Evolutionary conservation across 2,329 filamentous ascomycete genomes (phyloP), one percentile per base, ranked within the genome.

Genomic region (Thielaviopsis euricoi): DNA sequence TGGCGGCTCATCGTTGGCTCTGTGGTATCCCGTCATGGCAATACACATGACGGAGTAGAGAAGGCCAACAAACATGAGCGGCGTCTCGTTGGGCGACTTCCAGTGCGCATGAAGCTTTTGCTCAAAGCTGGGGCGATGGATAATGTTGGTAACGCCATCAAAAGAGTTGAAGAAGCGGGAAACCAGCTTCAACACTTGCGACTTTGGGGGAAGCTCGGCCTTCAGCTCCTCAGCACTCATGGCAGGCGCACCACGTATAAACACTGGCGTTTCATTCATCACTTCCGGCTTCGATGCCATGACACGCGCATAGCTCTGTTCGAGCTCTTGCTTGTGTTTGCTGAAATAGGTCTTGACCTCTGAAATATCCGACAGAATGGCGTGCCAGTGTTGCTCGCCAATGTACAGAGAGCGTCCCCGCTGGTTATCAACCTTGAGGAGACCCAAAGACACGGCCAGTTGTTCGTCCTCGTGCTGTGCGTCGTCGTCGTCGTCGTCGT

Each of bases 331-430:
- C 69, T 93, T 94, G 71, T 96, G 89, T 40, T 78, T 81, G 19
- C 73, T 72, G 65, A 95, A 97, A 71, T 93, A 96, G 64, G 85
- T 90, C 67, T 91, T 95, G 25, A 98, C 91, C 72, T 98, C 93
- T 10, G 87, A 77, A 62, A 98, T 93, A 69, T 90, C 87, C 64
- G 81, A 77, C 57, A 94, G 72, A 56, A 94, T 81, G 46, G 84
- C 81, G 64, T 87, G 84, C 88, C 89, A 94, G 69, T 93, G 86
- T 58, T 87, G 84, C 63, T 89, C 85, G 58, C 87, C 89, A 61
- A 91, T 74, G 67, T 93, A 94, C 71, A 87, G 81, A 23, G 85
- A 85, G 68, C 89, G 89, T 58, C 81, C 83, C 65, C 86, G 86
- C 66, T 86, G 86, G 22, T 76, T 70, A 64, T 90, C 86, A 62